Conservation (phyloP, 1,284 basidiomycete genomes). For the Marasmius fiardii region DNA sequence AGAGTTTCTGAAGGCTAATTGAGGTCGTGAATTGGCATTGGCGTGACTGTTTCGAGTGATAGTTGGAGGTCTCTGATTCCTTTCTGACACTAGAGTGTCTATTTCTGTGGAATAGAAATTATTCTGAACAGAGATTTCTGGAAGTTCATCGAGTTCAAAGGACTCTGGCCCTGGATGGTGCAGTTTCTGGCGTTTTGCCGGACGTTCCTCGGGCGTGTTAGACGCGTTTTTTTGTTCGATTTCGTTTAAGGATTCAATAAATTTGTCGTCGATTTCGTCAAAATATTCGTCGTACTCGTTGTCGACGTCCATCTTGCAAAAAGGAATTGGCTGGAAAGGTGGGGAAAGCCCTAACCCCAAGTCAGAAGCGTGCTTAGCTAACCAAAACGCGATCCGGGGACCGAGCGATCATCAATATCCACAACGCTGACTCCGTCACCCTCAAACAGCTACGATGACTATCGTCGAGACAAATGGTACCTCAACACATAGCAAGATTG, state of each 20-base stretch:
- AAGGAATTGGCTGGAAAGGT: too few species aligned
- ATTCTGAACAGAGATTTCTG: constrained; percentile 12
- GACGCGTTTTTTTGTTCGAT: constrained; percentile 42
- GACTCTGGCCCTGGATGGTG: constrained; percentile 15
- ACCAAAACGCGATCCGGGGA: neutral
- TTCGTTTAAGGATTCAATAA: constrained; percentile 57
- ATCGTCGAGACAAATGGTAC: constrained; percentile 31
- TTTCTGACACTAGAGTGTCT: neutral
- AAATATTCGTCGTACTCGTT: constrained; percentile 64
- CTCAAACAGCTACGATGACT: neutral
- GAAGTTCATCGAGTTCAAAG: constrained; percentile 13
- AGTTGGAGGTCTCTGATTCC: neutral
- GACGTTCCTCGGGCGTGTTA: constrained; percentile 28
- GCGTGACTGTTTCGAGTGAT: neutral
- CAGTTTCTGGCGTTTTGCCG: constrained; percentile 56
- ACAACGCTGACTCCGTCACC: neutral
- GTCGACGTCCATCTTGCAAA: neutral
- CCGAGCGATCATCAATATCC: neutral
- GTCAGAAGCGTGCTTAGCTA: constrained; percentile 11
- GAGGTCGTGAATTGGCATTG: neutral
- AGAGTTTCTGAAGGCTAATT: neutral
- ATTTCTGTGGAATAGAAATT: constrained; percentile 12
- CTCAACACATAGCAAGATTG: constrained; percentile 32
- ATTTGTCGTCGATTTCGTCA: constrained; percentile 62
- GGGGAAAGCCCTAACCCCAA: too few species aligned